Base-by-base conservation (phyloP, 1,139 yeast genomes). In the Saccharomyces uvarum region DNA sequence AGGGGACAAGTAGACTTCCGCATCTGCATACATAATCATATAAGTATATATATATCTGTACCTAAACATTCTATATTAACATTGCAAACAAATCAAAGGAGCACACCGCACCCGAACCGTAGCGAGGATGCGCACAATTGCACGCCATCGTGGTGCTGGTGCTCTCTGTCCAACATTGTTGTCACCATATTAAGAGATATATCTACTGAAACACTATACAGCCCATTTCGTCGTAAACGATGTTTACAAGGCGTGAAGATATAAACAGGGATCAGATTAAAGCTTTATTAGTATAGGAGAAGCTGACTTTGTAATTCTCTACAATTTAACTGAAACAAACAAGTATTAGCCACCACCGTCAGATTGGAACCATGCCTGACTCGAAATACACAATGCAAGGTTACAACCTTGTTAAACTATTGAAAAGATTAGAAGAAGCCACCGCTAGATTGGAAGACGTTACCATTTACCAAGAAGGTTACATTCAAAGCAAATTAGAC, bases 381-480 rank as follows among this genome's bases (percentile, higher is more conserved):
- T 81, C 81, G 58, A 80, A 77, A 66, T 79, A 81, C 68, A 81
- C 81, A 63, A 81, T 84, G 48, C 93, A 86, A 65, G 93, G 95
- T 24, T 87, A 85, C 74, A 88, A 87, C 69, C 78, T 88, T 58
- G 88, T 86, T 49, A 88, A 95, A 56, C 78, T 88, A 56, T 80
- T 88, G 73, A 88, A 88, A 68, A 75, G 96, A 61, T 79, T 90
- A 64, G 97, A 90, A 71, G 93, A 96, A 16, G 97, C 97, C 46
- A 89, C 97, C 13, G 86, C 96, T 13, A 81, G 97, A 53, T 81
- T 90, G 65, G 97, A 90, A 67, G 97, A 90, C 70, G 83, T 90
- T 55, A 87, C 96, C 26, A 80, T 87, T 56, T 84, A 80, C 68
- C 96, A 88, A 68, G 88, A 85, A 59, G 84, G 68, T 13, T 69